phyloP scores from a whole-genome alignment of 192 early-diverging fungal species.

The Borealophlyctis nickersoniae region DNA sequence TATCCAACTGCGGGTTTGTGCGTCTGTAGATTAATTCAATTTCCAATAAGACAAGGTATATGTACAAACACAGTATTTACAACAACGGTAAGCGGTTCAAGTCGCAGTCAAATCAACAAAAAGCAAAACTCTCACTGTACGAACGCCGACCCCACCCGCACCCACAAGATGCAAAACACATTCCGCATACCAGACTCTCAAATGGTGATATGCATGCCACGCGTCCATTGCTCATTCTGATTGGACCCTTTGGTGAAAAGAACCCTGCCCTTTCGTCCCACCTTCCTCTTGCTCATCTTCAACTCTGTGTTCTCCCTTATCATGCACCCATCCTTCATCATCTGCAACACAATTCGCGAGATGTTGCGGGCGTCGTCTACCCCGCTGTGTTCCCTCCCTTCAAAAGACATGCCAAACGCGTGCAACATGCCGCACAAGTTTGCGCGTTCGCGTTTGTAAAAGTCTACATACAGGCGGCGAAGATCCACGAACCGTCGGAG shows the following conservation, averaged over 20 bases:
- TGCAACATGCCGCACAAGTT: conserved; percentile 69
- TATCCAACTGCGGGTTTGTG: too few relatives aligned
- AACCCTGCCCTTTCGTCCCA: conserved; percentile 8
- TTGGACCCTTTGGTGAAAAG: conserved; percentile 5
- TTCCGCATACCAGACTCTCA: too few relatives aligned
- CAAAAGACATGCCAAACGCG: conserved; percentile 58
- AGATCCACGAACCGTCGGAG: conserved; percentile 67
- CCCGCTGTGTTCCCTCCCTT: conserved; percentile 74
- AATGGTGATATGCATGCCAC: not conserved
- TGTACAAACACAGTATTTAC: too few relatives aligned
- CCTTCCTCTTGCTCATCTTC: conserved; percentile 9
- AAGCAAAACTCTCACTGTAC: too few relatives aligned
- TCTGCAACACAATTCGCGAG: conserved; percentile 57
- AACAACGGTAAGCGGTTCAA: too few relatives aligned
- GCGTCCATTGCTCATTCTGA: not conserved
- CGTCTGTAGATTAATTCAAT: too few relatives aligned
- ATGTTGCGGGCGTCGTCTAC: conserved; percentile 82
- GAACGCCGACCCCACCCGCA: too few relatives aligned
- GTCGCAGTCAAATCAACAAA: too few relatives aligned
- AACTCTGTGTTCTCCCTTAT: conserved; percentile 28
- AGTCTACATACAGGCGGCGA: conserved; percentile 51
- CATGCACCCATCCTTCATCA: conserved; percentile 47
- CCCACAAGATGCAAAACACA: too few relatives aligned
- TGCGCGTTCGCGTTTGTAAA: conserved; percentile 42
- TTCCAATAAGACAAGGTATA: too few relatives aligned